These are phyloP conservation scores for Obba rivulosa DNA, from an alignment of 768 basidiomycete species.

Conservation along the genomic window DNA sequence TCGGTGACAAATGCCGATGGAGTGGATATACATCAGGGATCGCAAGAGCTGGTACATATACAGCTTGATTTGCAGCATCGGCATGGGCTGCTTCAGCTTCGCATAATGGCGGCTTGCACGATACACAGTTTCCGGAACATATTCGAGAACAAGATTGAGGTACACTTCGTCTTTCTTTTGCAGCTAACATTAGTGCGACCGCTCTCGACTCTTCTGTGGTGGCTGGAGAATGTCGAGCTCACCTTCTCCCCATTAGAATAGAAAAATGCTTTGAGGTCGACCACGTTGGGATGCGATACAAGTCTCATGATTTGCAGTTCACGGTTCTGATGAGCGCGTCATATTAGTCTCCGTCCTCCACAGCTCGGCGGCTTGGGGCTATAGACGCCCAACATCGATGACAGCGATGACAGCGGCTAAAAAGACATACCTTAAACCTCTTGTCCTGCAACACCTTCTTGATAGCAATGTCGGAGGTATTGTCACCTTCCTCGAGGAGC, in stretches of 20 bases:
- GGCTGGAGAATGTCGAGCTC: constrained; percentile 18
- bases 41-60: constrained; percentile 99
- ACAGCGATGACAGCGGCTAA: constrained; percentile 1
- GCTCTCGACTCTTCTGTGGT: constrained; percentile 3
- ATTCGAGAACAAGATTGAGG: constrained; percentile 98
- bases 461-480: constrained; percentile 88
- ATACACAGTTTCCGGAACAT: constrained; percentile 98
- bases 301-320: constrained; percentile 99
- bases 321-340: constrained; percentile 68
- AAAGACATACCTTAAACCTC: constrained; percentile 90
- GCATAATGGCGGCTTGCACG: constrained; percentile 98
- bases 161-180: constrained; percentile 98
- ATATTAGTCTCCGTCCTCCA: background rate
- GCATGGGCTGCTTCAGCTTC: constrained; percentile 99
- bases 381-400: too few species aligned
- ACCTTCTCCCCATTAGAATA: constrained; percentile 99
- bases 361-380: background rate
- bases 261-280: constrained; percentile 96
- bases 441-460: constrained; percentile 99
- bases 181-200: constrained; percentile 12
- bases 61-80: constrained; percentile 98
- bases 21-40: constrained; percentile 98
- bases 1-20: constrained; percentile 98
- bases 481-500: constrained; percentile 55
- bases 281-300: constrained; percentile 95